Evolutionary conservation across 2,329 filamentous ascomycete species (phyloP), one percentile per base, ranked within the genome.

Genomic region (Aspergillus sp.): DNA sequence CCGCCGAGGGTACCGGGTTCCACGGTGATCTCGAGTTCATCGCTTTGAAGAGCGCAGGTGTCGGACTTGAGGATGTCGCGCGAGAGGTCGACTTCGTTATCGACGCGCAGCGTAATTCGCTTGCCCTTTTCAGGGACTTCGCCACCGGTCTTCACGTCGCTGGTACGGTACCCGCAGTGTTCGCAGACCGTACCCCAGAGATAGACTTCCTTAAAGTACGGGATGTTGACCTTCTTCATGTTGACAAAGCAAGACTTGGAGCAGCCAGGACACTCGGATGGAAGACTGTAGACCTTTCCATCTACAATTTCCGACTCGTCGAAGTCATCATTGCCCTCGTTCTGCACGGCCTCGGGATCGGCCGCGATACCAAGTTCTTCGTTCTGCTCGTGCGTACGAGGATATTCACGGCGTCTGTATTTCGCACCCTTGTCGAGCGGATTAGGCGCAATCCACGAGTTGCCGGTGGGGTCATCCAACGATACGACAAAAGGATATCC

Each of bases 201-300:
- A 36, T 96, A 83, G 3, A 98, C 93, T 63, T 97, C 88, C 72
- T 96, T 94, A 74, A 98, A 98, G 71, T 95, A 86, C 1, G 93
- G 93, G 52, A 98, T 96, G 60, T 94, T 88, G 48, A 97, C 88
- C 84, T 95, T 94, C 75, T 96, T 95, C 88, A 96, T 96, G 69
- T 95, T 90, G 7, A 94, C 94, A 3, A 82, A 82, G 70, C 90
- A 96, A 4, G 81, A 73, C 68, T 86, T 86, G 61, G 83, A 83
- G 74, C 93, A 98, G 51, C 88, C 91, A 0, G 93, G 93, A 67
- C 93, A 98, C 48, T 82, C 86, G 5, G 90, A 85, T 2, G 91
- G 91, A 71, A 98, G 93, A 49, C 82, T 83, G 73, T 97, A 97
- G 29, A 96, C 86, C 66, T 95, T 85, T 65, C 94, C 86, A 53